phyloP scores from a whole-genome alignment of 257 asterid genomes.

The Nicotiana obtusifolia region DNA sequence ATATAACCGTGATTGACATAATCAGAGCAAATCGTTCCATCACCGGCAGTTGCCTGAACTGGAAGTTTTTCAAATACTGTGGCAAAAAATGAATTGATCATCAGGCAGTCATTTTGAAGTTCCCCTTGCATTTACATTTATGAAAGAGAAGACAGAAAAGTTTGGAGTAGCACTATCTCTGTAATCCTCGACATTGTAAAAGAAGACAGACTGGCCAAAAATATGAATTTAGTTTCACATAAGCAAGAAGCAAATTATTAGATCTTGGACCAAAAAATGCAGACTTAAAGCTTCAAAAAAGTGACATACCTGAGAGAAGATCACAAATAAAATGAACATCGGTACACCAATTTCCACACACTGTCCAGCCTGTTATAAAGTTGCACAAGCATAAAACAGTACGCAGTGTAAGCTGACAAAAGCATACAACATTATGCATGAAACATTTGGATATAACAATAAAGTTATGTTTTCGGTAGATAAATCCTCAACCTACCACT shows the following conservation, averaged over 20 bases:
- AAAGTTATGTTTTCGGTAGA: not conserved
- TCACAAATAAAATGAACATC: conserved; percentile 76
- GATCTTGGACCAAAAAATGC: not conserved
- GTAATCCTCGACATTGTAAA: not conserved
- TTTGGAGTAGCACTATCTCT: not conserved
- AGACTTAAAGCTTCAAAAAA: not conserved
- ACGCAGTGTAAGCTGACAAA: conserved; percentile 10
- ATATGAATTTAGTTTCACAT: not conserved
- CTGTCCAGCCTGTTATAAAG: conserved; percentile 60
- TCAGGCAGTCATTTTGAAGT: not conserved
- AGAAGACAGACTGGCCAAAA: not conserved
- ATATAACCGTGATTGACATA: conserved; percentile 61
- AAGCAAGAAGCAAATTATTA: not conserved
- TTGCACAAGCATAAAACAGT: conserved; percentile 3
- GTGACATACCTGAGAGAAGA: conserved; percentile 70
- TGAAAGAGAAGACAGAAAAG: not conserved
- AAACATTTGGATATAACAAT: not conserved
- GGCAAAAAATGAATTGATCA: not conserved
- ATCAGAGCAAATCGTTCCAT: conserved; percentile 82
- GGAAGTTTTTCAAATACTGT: conserved; percentile 87
- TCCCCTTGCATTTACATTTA: not conserved
- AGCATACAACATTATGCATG: not conserved
- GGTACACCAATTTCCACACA: conserved; percentile 96
- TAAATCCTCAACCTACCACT: conserved; percentile 40
- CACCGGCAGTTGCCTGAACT: conserved; percentile 56